Base-by-base conservation (phyloP, 768 basidiomycete genomes). In the Tulasnella sp. region DNA sequence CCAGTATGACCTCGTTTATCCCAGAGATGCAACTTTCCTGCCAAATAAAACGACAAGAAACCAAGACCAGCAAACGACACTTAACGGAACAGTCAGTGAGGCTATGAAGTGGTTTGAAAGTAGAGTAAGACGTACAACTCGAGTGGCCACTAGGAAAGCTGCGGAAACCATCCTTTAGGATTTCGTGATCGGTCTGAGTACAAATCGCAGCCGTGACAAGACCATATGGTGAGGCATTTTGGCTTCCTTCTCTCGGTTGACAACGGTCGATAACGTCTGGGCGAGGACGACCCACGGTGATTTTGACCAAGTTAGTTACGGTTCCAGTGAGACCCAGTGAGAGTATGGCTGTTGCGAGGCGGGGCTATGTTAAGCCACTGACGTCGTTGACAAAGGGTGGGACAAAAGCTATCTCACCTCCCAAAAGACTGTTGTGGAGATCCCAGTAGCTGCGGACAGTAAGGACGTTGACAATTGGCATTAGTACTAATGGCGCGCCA, bases 131-230 rank as follows among this genome's bases (percentile, higher is more conserved):
- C 82, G 41, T 66, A 91, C 89, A 56, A 58, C 86, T 89, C 4
- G 90, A 81, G 65, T 95, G 91, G 0, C 92, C 92, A 48, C 85
- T 89, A 8, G 83, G 83, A 64, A 96, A 95, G 61, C 88, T 91
- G 59, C 86, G 76, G 70, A 88, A 96, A 1, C 91, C 91, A 65
- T 93, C 87, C 24, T 71, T 67, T 56, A 90, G 64, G 22, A 80
- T 71, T 7, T 61, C 56, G n/a, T 63, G 58, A 55, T 84, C 66
- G 3, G 75, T 70, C 58, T 82, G 81, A 0, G 86, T 87, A 65
- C 95, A 99, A 47, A 93, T 79, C 4, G 75, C 71, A 47, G 72
- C 75, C n/a, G 72, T 78, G 0, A 80, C 78, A 7, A 96, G 69
- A 0, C 85, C 83, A 56, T 75, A 92, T 0, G 66, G 59, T 0